Base-by-base conservation (phyloP, 2,329 filamentous ascomycete genomes). In the Neopestalotiopsis clavispora region DNA sequence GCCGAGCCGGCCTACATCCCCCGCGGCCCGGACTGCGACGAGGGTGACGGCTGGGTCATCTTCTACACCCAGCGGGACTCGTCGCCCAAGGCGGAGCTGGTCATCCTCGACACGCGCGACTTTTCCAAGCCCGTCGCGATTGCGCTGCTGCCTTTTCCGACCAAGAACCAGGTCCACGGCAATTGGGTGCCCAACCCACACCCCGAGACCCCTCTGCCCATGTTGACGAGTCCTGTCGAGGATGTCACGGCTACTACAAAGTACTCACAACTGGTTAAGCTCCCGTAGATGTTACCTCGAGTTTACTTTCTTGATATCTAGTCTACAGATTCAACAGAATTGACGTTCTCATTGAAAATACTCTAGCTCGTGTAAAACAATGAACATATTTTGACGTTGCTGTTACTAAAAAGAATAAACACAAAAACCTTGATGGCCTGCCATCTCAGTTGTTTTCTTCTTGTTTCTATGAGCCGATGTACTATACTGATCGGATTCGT, bases 1-100 rank as follows among this genome's bases (percentile, higher is more conserved):
- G 72, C 45, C 4, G 45, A 49, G 45, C 45, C 45, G 45, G 45
- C 45, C 14, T 49, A 49, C 14, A 49, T 49, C 13, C 45, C 45
- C 14, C 45, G 45, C 6, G 45, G 45, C 4, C 45, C 45, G 4
- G 13, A 49, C 45, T 49, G 45, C 45, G 45, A 49, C 45, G 45
- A 49, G 45, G 45, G 45, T 17, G 45, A 49, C 45, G 45, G 45
- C 45, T 49, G 45, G 45, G n/a, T 49, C n/a, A 49, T 49, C 7
- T 49, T 49, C 45, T 49, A 49, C 45, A 49, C 45, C 14, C 45
- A 49, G 17, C 14, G 45, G 14, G 45, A 49, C 45, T 49, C 45
- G 45, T n/a, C n/a, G 13, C 45, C 45, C 45, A 49, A 49, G 45
- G 45, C 4, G 45, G 45, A 49, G 45, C 45, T 49, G 4, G 6